These are phyloP conservation scores for Scalesia atractyloides DNA, from an alignment of 129 eudicot genomes.

Conservation along the genomic window DNA sequence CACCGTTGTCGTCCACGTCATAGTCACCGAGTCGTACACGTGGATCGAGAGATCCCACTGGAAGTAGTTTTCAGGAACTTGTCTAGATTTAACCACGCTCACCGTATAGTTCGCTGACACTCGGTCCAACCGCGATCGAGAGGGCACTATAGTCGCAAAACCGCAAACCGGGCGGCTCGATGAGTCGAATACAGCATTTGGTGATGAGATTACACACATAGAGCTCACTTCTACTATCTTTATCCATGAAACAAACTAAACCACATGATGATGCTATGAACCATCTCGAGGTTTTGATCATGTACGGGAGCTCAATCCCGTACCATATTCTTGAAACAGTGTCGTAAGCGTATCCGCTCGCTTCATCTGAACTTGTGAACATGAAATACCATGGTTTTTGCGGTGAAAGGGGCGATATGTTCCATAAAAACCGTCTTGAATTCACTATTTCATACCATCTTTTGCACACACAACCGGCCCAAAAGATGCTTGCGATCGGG, in stretches of 20 bases:
- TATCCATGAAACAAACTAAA: slow-evolving; percentile 87
- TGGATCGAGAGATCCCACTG: slow-evolving; percentile 91
- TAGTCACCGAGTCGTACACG: slow-evolving; percentile 58
- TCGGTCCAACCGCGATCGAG: slow-evolving; percentile 59
- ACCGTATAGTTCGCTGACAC: slow-evolving; percentile 44
- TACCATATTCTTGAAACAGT: slow-evolving; percentile 80
- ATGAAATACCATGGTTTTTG: slow-evolving; percentile 96
- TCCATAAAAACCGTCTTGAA: slow-evolving; percentile 78
- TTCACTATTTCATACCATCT: slow-evolving; percentile 81
- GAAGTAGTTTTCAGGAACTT: slow-evolving; percentile 72
- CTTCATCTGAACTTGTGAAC: slow-evolving; percentile 87
- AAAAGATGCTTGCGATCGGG: slow-evolving; percentile 73
- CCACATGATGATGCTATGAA: slow-evolving; percentile 82
- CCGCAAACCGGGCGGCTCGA: slow-evolving; percentile 61
- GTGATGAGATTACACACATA: slow-evolving; percentile 88
- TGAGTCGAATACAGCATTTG: slow-evolving; percentile 43
- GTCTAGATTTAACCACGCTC: slow-evolving; percentile 74
- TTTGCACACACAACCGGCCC: slow-evolving; percentile 91
- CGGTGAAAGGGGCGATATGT: slow-evolving; percentile 39
- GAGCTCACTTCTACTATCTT: slow-evolving; percentile 65
- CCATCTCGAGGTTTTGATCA: slow-evolving; percentile 79
- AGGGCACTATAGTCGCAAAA: slow-evolving; percentile 72
- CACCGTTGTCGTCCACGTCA: slow-evolving; percentile 61
- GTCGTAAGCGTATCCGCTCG: slow-evolving; percentile 78
- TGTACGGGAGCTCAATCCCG: slow-evolving; percentile 68